These are phyloP conservation scores for Saccharomycopsis selenospora DNA, from an alignment of 805 yeast species.

Conservation along the genomic window DNA sequence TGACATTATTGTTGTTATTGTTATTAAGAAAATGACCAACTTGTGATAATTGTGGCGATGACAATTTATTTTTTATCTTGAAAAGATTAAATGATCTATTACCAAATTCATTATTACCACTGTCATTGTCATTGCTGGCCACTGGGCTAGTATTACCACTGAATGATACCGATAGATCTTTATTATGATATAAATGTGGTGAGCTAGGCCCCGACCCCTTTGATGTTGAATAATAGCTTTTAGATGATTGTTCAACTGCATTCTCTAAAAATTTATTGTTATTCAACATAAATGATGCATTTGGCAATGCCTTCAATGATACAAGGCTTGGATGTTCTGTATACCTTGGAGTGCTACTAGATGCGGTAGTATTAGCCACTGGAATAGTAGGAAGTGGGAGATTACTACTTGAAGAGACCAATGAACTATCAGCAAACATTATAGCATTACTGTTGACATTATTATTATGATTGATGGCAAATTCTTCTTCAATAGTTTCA, in stretches of 20 bases:
- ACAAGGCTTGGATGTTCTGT: too few species aligned
- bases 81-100: neutral
- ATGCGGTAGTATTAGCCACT: neutral
- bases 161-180: neutral
- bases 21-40: neutral
- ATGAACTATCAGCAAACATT: slow-evolving; percentile 3
- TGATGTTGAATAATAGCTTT: neutral
- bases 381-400: neutral
- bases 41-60: neutral
- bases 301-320: neutral
- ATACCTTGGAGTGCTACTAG: too few species aligned
- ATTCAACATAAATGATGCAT: slow-evolving; percentile 14
- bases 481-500: neutral
- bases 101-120: too few species aligned
- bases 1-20: neutral
- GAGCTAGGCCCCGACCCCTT: neutral
- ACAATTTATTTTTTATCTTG: neutral
- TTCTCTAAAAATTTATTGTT: slow-evolving; percentile 17
- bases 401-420: neutral
- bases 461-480: neutral
- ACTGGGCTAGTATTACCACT: too few species aligned
- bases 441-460: neutral
- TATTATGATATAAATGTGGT: neutral
- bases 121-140: too few species aligned
- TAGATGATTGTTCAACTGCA: slow-evolving; percentile 17